phyloP scores from a whole-genome alignment of 108 stramenopile genomes.

The Fragilariopsis cylindrus region DNA sequence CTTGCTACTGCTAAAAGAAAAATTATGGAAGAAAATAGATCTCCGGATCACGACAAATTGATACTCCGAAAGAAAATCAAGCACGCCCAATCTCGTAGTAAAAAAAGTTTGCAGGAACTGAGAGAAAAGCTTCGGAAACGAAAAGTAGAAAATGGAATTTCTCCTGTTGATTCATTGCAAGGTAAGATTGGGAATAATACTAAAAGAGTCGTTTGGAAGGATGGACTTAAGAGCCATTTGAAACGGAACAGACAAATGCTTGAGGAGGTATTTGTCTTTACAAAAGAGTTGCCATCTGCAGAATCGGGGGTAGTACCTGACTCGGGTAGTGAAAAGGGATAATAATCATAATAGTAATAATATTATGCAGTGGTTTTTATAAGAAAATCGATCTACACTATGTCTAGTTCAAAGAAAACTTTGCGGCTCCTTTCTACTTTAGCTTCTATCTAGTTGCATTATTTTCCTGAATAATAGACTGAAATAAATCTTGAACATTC shows the following conservation, averaged over 20 bases:
- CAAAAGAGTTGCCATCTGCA: constrained; percentile 13
- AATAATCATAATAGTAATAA: no score
- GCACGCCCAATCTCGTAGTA: constrained; percentile 23
- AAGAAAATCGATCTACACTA: no score
- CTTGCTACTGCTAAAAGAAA: constrained; percentile 25
- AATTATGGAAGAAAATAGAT: constrained; percentile 30
- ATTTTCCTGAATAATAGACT: no score
- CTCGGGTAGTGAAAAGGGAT: no score
- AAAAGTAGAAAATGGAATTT: background rate
- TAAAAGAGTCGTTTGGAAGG: constrained; percentile 50
- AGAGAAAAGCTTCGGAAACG: constrained; percentile 25
- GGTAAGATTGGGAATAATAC: background rate
- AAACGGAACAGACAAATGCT: constrained; percentile 33
- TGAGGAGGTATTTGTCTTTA: constrained; percentile 49
- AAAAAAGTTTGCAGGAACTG: constrained; percentile 26
- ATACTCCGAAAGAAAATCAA: constrained; percentile 29
- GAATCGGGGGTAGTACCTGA: background rate
- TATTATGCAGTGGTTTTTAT: no score
- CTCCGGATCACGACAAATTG: constrained; percentile 23
- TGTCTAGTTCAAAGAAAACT: no score
- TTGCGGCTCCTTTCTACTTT: no score
- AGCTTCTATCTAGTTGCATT: no score
- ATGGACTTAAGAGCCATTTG: constrained; percentile 33
- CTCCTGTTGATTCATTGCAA: background rate
- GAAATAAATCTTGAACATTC: no score